These are phyloP conservation scores for Cocos nucifera DNA, from an alignment of 176 grass and related monocot genomes.

Conservation along the genomic window DNA sequence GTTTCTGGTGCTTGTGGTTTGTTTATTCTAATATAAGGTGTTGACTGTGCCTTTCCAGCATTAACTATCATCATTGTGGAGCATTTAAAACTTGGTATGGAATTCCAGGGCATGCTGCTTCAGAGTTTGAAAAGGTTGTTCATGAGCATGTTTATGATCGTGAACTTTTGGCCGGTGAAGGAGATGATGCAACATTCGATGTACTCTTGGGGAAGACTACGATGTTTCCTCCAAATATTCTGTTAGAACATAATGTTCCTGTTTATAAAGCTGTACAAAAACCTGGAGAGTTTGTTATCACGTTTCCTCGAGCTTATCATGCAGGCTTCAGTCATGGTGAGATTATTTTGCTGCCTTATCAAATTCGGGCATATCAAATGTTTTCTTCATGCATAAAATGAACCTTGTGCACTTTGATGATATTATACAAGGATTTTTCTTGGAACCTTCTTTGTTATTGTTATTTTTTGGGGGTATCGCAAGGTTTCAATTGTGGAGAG, in stretches of 20 bases:
- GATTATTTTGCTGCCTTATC: slow-evolving; percentile 7
- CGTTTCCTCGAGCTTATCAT: slow-evolving; percentile 90
- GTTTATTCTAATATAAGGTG: too few species aligned
- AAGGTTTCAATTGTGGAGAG: slow-evolving; percentile 87
- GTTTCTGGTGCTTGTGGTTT: too few species aligned
- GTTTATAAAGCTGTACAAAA: slow-evolving; percentile 91
- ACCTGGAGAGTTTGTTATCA: slow-evolving; percentile 92
- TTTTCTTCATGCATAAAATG: too few species aligned
- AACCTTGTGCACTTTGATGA: too few species aligned
- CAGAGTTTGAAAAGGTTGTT: slow-evolving; percentile 71
- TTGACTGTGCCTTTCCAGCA: slow-evolving; percentile 32
- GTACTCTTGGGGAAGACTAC: slow-evolving; percentile 89
- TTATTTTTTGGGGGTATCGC: slow-evolving; percentile 10
- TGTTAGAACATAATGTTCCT: slow-evolving; percentile 75
- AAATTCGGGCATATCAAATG: background rate
- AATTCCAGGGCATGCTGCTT: slow-evolving; percentile 73
- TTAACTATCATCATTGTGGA: slow-evolving; percentile 98
- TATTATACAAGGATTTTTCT: background rate
- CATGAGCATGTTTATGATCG: slow-evolving; percentile 68
- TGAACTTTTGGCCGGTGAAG: slow-evolving; percentile 71
- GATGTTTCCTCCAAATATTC: slow-evolving; percentile 88
- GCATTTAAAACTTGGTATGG: slow-evolving; percentile 98
- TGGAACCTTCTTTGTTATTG: slow-evolving; percentile 11
- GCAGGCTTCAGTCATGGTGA: slow-evolving; percentile 97
- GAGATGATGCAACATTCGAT: slow-evolving; percentile 91